Percentiles rank a stretch among this genome's conserved stretches.
Evolutionary conservation across 73 alveolate genomes (phyloP).

Genomic region (Blepharisma japonicum): DNA sequence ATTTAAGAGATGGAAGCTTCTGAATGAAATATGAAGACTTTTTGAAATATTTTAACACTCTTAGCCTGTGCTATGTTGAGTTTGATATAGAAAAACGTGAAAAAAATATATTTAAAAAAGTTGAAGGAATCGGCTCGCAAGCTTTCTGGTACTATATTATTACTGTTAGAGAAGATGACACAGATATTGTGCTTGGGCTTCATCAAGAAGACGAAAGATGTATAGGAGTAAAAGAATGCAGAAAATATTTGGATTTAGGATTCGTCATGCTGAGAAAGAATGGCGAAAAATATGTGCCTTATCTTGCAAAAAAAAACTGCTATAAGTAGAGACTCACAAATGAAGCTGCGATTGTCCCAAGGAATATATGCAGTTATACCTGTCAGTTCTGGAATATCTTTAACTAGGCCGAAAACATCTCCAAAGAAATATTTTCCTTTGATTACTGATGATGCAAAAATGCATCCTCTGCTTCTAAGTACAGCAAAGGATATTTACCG

Average conservation of each 20-base stretch:
- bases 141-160: slow-evolving; percentile 40
- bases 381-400: not conserved
- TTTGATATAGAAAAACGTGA: slow-evolving; percentile 56
- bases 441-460: not conserved
- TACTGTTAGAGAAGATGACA: slow-evolving; percentile 24
- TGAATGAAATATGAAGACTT: slow-evolving; percentile 61
- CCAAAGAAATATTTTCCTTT: not conserved
- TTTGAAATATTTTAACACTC: slow-evolving; percentile 38
- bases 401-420: slow-evolving; percentile 18
- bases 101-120: slow-evolving; percentile 49
- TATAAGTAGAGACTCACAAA: not conserved
- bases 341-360: not conserved
- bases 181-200: slow-evolving; percentile 50
- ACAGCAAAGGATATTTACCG: not conserved
- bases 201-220: slow-evolving; percentile 82
- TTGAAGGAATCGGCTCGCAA: slow-evolving; percentile 34
- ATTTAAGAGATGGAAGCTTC: slow-evolving; percentile 57
- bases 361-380: not conserved
- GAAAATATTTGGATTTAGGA: slow-evolving; percentile 59
- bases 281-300: slow-evolving; percentile 37
- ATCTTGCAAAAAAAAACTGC: slow-evolving; percentile 26
- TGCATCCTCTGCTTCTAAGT: not conserved
- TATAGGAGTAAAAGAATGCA: slow-evolving; percentile 54
- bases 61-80: slow-evolving; percentile 50
- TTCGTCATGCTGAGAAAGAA: slow-evolving; percentile 47